Evolutionary conservation across 2,329 filamentous ascomycete genomes (phyloP), one percentile per base, ranked within the genome.

Genomic region (Dactylellina cionopaga): DNA sequence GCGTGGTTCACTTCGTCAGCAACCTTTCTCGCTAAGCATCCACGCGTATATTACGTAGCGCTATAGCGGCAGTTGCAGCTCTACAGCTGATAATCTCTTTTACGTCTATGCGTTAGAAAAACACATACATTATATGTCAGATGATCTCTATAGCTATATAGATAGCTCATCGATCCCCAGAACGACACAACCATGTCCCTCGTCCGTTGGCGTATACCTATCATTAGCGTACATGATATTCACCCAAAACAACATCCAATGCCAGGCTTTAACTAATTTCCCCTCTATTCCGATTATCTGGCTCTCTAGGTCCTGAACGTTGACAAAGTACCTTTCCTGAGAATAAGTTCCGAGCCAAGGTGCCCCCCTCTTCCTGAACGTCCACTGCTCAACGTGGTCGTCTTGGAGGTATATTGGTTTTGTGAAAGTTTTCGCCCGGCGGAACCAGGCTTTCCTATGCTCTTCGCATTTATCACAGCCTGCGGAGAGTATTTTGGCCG

Each of bases 161-260:
- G 3, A 47, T 37, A 7, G 27, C 31, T 60, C 56, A 19, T 60
- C 56, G 1, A 64, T 5, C 13, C 59, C 59, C 17, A 64, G 46
- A 24, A 64, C 19, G 6, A 64, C 31, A 37, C 46, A 55, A 1
- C 47, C n/a, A 9, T 29, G 51, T 1, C 59, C 47, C 15, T 46
- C 25, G 1, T 24, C 41, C 15, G 46, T 43, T 27, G 46, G 33
- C 11, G 13, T 27, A 27, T 31, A 35, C 11, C 27, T 7, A 2
- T 44, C 27, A 1, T 13, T 27, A 2, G 31, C 19, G 5, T 27
- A 52, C 6, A 64, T 19, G 3, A 64, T 54, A 27, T 55, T 25
- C 10, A 46, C 51, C 59, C 46, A 55, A 39, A 64, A 64, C n/a
- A 37, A 64, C 1, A 22, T 35, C 59, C 59, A 64, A 24, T 52